Evolutionary conservation across 208 protist genomes (phyloP).

Genomic region (Porcisia deanei): DNA sequence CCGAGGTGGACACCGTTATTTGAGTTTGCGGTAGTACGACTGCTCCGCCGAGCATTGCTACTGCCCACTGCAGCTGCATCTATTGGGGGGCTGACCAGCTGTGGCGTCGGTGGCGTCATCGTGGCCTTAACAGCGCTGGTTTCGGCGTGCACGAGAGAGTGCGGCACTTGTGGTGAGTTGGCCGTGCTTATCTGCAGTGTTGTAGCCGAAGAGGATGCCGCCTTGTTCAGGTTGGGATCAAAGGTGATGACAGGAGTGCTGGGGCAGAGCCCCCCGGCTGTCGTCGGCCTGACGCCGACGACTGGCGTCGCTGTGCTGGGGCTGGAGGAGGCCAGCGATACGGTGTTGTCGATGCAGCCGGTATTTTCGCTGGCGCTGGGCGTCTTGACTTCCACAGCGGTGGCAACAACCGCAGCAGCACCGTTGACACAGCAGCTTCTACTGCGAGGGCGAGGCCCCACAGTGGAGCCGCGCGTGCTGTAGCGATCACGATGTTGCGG

Average conservation of each 20-base stretch:
- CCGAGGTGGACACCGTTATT: slow-evolving; percentile 2
- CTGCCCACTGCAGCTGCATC: neutral
- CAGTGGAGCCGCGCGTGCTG: slow-evolving; percentile 23
- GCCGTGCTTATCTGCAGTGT: neutral
- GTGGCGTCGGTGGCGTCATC: neutral
- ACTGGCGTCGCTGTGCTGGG: neutral
- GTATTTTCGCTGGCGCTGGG: neutral
- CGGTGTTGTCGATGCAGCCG: neutral
- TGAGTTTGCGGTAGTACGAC: neutral
- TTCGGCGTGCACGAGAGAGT: too few relatives aligned
- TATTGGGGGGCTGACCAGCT: neutral
- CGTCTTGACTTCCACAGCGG: neutral
- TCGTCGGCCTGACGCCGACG: neutral
- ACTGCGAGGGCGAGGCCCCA: neutral
- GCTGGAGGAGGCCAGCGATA: slow-evolving; percentile 8
- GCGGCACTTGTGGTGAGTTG: neutral
- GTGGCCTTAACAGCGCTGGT: neutral
- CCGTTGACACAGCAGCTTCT: neutral
- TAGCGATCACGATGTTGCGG: neutral
- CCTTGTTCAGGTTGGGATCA: slow-evolving; percentile 1
- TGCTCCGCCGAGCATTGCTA: neutral
- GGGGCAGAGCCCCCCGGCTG: neutral
- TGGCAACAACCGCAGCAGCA: neutral
- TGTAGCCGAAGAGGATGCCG: neutral
- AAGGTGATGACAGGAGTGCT: neutral